phyloP scores from a whole-genome alignment of 345 rosid species.

The Populus ilicifolia region DNA sequence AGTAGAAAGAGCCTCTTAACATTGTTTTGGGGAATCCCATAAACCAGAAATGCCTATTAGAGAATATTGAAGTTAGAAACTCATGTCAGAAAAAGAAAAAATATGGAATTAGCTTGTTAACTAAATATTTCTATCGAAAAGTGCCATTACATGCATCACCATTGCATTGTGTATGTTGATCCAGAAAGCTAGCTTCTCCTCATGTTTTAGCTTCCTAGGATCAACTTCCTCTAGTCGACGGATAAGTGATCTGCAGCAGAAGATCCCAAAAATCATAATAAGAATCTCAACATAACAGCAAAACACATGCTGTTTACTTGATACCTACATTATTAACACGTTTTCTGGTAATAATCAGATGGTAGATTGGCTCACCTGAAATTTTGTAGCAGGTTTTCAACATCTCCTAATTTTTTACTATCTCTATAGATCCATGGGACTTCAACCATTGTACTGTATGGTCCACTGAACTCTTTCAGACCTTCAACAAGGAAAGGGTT shows the following conservation, averaged over 20 bases:
- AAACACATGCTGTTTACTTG: background rate
- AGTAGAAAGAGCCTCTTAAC: slow-evolving; percentile 75
- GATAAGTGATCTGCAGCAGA: slow-evolving; percentile 59
- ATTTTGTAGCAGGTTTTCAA: slow-evolving; percentile 73
- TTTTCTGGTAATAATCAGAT: background rate
- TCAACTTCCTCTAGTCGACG: slow-evolving; percentile 68
- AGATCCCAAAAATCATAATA: slow-evolving; percentile 4
- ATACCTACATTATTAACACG: background rate
- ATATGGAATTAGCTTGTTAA: background rate
- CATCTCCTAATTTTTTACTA: slow-evolving; percentile 67
- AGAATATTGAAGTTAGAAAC: slow-evolving; percentile 9
- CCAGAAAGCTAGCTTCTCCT: slow-evolving; percentile 96
- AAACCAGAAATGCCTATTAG: slow-evolving; percentile 74
- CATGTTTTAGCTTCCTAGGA: slow-evolving; percentile 73
- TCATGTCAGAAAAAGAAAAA: slow-evolving; percentile 12
- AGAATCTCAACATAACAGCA: slow-evolving; percentile 1
- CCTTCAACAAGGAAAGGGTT: slow-evolving; percentile 88
- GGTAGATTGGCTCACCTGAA: slow-evolving; percentile 54
- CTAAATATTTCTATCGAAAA: background rate
- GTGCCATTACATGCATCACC: slow-evolving; percentile 85
- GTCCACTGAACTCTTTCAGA: slow-evolving; percentile 88
- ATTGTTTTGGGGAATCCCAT: slow-evolving; percentile 89
- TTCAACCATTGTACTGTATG: slow-evolving; percentile 80
- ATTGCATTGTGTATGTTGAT: slow-evolving; percentile 87
- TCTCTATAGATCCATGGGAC: slow-evolving; percentile 80